phyloP scores from a whole-genome alignment of 495 filamentous ascomycete genomes.

The Bombardia bombarda region DNA sequence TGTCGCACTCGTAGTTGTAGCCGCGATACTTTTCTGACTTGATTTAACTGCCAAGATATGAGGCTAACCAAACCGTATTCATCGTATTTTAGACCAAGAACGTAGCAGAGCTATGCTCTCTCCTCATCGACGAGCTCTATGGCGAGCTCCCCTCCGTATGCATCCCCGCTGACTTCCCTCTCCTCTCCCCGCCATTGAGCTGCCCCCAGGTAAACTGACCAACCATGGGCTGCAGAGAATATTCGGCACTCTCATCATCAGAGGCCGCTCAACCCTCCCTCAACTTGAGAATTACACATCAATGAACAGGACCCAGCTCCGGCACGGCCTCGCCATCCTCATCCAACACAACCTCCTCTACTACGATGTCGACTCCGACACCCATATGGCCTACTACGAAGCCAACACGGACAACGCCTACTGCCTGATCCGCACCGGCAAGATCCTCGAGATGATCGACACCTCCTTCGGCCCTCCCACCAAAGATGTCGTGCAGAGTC shows the following conservation, averaged over 20 bases:
- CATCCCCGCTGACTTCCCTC: neutral
- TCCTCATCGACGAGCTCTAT: slow-evolving; percentile 81
- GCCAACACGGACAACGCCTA: slow-evolving; percentile 69
- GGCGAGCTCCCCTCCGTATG: slow-evolving; percentile 87
- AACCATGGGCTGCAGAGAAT: slow-evolving; percentile 47
- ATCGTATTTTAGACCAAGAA: slow-evolving; percentile 40
- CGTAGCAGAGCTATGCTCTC: slow-evolving; percentile 72
- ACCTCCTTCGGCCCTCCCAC: slow-evolving; percentile 61
- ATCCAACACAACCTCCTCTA: slow-evolving; percentile 82
- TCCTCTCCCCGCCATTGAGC: neutral
- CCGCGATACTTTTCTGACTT: too few species aligned
- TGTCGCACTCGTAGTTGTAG: too few species aligned
- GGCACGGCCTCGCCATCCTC: slow-evolving; percentile 72
- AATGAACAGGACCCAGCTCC: slow-evolving; percentile 60
- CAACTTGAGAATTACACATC: slow-evolving; percentile 58
- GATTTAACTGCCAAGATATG: too few species aligned
- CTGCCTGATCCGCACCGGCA: slow-evolving; percentile 67
- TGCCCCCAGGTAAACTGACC: too few species aligned
- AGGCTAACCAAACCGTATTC: too few species aligned
- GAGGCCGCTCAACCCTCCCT: slow-evolving; percentile 67
- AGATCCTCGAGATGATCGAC: slow-evolving; percentile 69
- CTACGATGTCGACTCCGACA: slow-evolving; percentile 57
- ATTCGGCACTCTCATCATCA: slow-evolving; percentile 65
- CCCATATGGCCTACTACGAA: slow-evolving; percentile 66
- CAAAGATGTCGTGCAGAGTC: slow-evolving; percentile 59